These are phyloP conservation scores for Leptodermis oblonga DNA, from an alignment of 257 asterid species.

Conservation along the genomic window DNA sequence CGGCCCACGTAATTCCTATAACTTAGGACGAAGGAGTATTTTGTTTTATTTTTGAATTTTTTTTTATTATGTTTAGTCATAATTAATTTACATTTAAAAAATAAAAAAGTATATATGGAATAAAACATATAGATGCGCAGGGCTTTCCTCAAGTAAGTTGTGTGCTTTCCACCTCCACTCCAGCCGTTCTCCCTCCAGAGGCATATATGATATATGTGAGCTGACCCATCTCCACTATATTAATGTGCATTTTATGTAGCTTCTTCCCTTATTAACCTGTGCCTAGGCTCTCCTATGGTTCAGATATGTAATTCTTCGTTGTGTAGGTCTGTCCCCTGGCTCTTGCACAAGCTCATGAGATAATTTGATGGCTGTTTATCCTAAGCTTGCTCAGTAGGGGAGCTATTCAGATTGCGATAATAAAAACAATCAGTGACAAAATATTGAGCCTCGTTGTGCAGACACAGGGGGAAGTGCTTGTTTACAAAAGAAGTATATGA, in stretches of 20 bases:
- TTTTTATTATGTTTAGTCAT: too few species aligned
- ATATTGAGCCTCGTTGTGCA: constrained; percentile 86
- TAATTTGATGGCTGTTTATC: constrained; percentile 62
- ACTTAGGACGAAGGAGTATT: too few species aligned
- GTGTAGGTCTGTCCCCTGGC: constrained; percentile 91
- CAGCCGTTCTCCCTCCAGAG: too few species aligned
- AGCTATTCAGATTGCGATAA: constrained; percentile 77
- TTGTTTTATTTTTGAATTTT: too few species aligned
- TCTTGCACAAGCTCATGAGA: constrained; percentile 94
- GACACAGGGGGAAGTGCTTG: constrained; percentile 98
- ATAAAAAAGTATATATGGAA: too few species aligned
- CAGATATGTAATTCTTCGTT: constrained; percentile 21
- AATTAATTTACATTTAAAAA: too few species aligned
- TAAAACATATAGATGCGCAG: too few species aligned
- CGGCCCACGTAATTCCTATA: too few species aligned
- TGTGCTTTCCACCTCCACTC: too few species aligned
- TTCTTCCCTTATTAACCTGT: not conserved
- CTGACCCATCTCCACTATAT: too few species aligned
- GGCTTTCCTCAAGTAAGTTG: too few species aligned
- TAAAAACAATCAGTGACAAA: constrained; percentile 93
- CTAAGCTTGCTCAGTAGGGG: constrained; percentile 87
- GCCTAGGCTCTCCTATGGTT: constrained; percentile 10
- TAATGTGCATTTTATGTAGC: not conserved
- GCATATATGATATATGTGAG: too few species aligned
- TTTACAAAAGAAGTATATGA: constrained; percentile 96